Evolutionary conservation across 208 protist genomes (phyloP).

Genomic region (Trypanosomatidae sp.): DNA sequence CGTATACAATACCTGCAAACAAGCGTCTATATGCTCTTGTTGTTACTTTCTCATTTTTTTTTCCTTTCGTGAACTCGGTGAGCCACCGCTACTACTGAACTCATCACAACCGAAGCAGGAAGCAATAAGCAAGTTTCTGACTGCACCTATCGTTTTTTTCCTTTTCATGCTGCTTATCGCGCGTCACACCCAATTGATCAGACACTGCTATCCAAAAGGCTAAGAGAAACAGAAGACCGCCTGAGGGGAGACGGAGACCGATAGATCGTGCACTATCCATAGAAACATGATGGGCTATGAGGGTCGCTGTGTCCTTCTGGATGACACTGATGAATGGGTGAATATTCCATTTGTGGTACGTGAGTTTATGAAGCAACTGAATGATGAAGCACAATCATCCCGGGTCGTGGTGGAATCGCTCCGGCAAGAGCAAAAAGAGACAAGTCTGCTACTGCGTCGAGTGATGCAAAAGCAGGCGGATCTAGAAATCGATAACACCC

Average conservation of each 20-base stretch:
- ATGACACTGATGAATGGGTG: conserved; percentile 74
- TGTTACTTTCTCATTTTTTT: conserved; percentile 6
- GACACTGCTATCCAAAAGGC: background rate
- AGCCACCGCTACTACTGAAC: background rate
- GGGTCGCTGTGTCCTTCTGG: conserved; percentile 26
- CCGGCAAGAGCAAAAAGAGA: conserved; percentile 48
- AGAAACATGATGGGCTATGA: conserved; percentile 34
- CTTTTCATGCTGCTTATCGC: background rate
- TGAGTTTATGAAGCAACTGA: conserved; percentile 45
- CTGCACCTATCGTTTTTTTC: background rate
- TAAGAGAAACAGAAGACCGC: background rate
- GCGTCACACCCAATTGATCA: background rate
- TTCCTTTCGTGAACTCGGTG: conserved; percentile 5
- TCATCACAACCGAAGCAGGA: background rate
- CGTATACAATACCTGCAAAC: background rate
- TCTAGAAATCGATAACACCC: conserved; percentile 51
- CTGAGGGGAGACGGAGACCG: background rate
- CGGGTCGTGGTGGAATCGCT: conserved; percentile 32
- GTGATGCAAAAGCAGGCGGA: conserved; percentile 60
- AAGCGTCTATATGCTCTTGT: background rate
- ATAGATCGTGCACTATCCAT: background rate
- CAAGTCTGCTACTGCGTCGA: conserved; percentile 37
- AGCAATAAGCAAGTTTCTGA: background rate
- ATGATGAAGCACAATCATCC: conserved; percentile 44
- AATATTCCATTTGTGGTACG: conserved; percentile 76